Percentiles rank a stretch among this genome's conserved stretches.
Conservation (phyloP, 345 rosid species). For the Arabis hirsuta region DNA sequence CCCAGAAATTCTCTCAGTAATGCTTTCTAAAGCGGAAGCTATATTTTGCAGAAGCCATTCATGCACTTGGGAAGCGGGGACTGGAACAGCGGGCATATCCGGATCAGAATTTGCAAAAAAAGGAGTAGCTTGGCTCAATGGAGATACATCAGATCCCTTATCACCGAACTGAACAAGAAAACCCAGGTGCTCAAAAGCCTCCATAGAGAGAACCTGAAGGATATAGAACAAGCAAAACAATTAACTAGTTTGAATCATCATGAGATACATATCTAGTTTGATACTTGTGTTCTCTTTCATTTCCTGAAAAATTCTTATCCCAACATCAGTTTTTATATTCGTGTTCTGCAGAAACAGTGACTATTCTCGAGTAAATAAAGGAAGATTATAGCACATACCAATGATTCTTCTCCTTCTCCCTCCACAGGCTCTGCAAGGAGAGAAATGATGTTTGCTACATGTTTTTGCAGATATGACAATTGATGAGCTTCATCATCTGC, state of each 20-base stretch:
- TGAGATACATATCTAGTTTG: constrained; percentile 12
- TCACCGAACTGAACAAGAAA: constrained; percentile 93
- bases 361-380: not conserved
- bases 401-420: constrained; percentile 86
- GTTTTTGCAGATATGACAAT: constrained; percentile 92
- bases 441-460: constrained; percentile 79
- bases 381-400: constrained; percentile 56
- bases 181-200: constrained; percentile 95
- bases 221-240: constrained; percentile 35
- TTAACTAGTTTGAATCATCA: constrained; percentile 26
- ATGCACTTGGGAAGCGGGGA: constrained; percentile 83
- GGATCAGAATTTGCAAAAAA: constrained; percentile 99
- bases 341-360: not conserved
- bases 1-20: constrained; percentile 81
- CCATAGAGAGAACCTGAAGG: constrained; percentile 84
- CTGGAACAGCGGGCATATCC: constrained; percentile 98
- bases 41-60: constrained; percentile 91
- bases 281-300: constrained; percentile 14
- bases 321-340: not conserved
- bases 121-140: constrained; percentile 87
- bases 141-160: constrained; percentile 76
- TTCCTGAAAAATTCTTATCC: not conserved
- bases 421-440: constrained; percentile 91
- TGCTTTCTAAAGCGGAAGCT: constrained; percentile 71
- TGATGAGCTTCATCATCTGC: constrained; percentile 99